Conservation (phyloP, 2,329 filamentous ascomycete species). For the Tolypocladium tundrense region DNA sequence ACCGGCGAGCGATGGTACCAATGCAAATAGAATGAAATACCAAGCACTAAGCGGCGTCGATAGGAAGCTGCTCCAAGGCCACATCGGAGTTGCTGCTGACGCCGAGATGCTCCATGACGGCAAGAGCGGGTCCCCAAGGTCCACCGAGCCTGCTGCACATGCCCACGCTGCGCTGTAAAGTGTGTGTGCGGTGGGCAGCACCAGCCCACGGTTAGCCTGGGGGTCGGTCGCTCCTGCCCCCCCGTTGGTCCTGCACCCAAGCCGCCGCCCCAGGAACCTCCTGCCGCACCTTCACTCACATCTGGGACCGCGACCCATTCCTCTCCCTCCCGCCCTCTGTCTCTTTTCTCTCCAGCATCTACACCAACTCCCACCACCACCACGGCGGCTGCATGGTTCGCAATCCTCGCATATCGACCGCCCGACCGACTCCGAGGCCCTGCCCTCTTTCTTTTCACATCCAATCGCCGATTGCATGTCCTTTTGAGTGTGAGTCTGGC, state of each 20-base stretch:
- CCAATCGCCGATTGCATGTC: neutral
- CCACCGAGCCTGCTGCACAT: slow-evolving; percentile 12
- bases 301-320: slow-evolving; percentile 16
- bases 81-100: neutral
- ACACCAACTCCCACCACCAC: slow-evolving; percentile 9
- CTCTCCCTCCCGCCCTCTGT: slow-evolving; percentile 9
- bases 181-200: neutral
- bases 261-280: slow-evolving; percentile 9
- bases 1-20: neutral
- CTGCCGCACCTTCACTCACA: slow-evolving; percentile 11
- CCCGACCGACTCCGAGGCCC: neutral
- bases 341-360: slow-evolving; percentile 13
- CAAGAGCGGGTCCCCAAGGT: slow-evolving; percentile 13
- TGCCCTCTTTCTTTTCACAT: slow-evolving; percentile 1
- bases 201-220: neutral
- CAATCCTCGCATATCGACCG: slow-evolving; percentile 3
- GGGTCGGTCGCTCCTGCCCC: neutral
- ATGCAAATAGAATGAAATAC: neutral
- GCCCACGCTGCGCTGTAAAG: neutral
- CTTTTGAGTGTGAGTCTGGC: slow-evolving; percentile 3
- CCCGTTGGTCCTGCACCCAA: neutral
- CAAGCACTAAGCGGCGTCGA: too few relatives aligned
- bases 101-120: neutral
- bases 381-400: slow-evolving; percentile 5
- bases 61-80: neutral